These are phyloP conservation scores for Sclerotinia borealis DNA, from an alignment of 2,329 filamentous ascomycete genomes.

Conservation along the genomic window DNA sequence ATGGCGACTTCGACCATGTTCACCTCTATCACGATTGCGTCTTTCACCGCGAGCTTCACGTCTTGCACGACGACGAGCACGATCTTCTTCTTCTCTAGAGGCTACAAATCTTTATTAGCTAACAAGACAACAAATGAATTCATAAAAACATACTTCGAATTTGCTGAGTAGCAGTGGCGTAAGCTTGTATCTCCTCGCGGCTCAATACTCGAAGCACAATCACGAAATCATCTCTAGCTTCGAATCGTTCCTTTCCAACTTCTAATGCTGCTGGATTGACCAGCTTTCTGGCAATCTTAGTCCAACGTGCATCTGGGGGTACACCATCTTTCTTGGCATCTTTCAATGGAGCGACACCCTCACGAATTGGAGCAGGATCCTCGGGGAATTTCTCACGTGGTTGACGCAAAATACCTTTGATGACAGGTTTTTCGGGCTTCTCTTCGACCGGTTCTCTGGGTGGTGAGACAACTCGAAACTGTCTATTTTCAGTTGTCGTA, in stretches of 20 bases:
- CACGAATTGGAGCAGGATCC: slow-evolving; percentile 72
- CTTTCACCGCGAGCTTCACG: slow-evolving; percentile 31
- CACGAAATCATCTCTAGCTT: slow-evolving; percentile 88
- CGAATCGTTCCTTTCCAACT: slow-evolving; percentile 82
- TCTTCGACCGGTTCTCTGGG: slow-evolving; percentile 56
- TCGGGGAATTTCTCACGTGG: slow-evolving; percentile 83
- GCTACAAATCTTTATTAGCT: slow-evolving; percentile 14
- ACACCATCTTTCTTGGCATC: slow-evolving; percentile 74
- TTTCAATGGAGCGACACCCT: slow-evolving; percentile 91
- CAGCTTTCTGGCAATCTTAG: slow-evolving; percentile 80
- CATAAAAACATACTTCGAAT: slow-evolving; percentile 61
- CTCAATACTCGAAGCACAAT: slow-evolving; percentile 84
- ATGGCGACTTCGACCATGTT: slow-evolving; percentile 14
- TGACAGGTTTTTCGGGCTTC: slow-evolving; percentile 43
- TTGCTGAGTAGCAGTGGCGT: slow-evolving; percentile 74
- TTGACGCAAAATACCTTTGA: slow-evolving; percentile 80
- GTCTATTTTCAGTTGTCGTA: slow-evolving; percentile 17
- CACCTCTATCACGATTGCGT: slow-evolving; percentile 26
- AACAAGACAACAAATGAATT: neutral
- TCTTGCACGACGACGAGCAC: slow-evolving; percentile 27
- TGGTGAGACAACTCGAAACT: slow-evolving; percentile 63
- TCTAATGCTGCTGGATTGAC: slow-evolving; percentile 87
- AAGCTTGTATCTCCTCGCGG: slow-evolving; percentile 83
- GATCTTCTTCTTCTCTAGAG: slow-evolving; percentile 28
- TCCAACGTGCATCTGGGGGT: slow-evolving; percentile 78